Evolutionary conservation across 2,329 filamentous ascomycete genomes (phyloP), one percentile per base, ranked within the genome.

Genomic region (Nigrospora osmanthi): DNA sequence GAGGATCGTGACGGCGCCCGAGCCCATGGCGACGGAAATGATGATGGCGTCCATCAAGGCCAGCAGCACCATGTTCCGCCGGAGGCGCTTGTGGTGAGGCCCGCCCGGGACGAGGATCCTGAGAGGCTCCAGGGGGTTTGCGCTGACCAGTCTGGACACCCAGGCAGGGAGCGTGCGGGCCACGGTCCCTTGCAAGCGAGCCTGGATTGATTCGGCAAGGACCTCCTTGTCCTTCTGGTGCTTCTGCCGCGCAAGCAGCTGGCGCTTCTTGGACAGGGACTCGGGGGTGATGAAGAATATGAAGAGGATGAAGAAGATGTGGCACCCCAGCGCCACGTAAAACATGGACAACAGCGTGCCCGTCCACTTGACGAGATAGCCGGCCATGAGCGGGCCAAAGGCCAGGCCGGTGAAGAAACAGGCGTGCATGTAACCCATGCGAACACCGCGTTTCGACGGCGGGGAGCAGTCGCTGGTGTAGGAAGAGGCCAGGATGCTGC

Each of bases 381-480:
- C 90, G 0, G 89, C 85, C 17, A 95, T 58, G 3, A 94, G 73
- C 9, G 93, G 93, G 0, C 93, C 93, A 31, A 91, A 66, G 0
- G 93, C 91, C 38, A 97, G 80, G n/a, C 93, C 93, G 2, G 78
- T 76, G 63, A 95, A 97, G 10, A 98, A 72, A 53, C 85, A 89
- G 11, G 88, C 89, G 56, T 97, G 88, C 55, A 97, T 84, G 60
- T 90, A 91, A 7, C 89, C 90, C 62, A 97, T 93, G 5, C 83
- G 80, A 9, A 95, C 85, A 48, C 85, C 87, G 16, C 93, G 81
- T 57, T 80, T 80, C 30, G 86, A 84, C 0, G 89, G 87, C 4
- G 85, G 72, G 0, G 89, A 91, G 64, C 89, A 95, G 63, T 98
- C 93, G 35, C 88, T 83, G 12, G 87, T 84, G 63, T 97, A 98